Evolutionary conservation across 2,329 filamentous ascomycete genomes (phyloP).

Genomic region (Chaetomiaceae sp.): DNA sequence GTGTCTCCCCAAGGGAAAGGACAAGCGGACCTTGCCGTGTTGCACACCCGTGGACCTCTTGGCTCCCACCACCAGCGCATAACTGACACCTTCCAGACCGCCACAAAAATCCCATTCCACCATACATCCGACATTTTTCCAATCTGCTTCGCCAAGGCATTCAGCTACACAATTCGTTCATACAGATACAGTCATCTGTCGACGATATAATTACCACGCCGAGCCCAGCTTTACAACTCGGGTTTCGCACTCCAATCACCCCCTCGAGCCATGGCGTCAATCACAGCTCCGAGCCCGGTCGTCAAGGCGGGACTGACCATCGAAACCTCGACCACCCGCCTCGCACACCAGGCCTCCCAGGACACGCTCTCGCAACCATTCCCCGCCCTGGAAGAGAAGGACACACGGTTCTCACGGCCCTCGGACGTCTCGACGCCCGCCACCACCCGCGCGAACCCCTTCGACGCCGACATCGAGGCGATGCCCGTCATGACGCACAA

Average conservation of each 20-base stretch:
- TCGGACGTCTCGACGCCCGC: constrained; percentile 42
- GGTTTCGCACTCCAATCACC: neutral
- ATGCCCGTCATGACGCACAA: constrained; percentile 36
- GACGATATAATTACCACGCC: constrained; percentile 22
- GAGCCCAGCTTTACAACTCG: constrained; percentile 9
- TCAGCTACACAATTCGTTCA: neutral
- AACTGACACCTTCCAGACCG: constrained; percentile 10
- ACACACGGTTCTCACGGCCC: constrained; percentile 15
- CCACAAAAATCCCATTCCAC: neutral
- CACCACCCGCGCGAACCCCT: constrained; percentile 44
- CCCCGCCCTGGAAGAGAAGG: constrained; percentile 24
- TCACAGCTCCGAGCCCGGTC: constrained; percentile 8
- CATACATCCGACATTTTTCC: neutral
- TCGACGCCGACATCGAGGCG: constrained; percentile 55
- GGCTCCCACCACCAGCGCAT: neutral
- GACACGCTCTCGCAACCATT: constrained; percentile 25
- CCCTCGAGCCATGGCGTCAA: constrained; percentile 22
- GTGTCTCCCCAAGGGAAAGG: constrained; percentile 6
- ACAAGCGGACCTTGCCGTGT: neutral
- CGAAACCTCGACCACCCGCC: constrained; percentile 16
- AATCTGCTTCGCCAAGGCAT: neutral
- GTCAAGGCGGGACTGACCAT: constrained; percentile 22
- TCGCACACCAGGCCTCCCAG: constrained; percentile 26
- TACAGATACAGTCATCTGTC: constrained; percentile 6
- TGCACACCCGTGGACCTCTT: neutral